Evolutionary conservation across 2,329 filamentous ascomycete genomes (phyloP).

Genomic region (Elsinoe fawcettii): DNA sequence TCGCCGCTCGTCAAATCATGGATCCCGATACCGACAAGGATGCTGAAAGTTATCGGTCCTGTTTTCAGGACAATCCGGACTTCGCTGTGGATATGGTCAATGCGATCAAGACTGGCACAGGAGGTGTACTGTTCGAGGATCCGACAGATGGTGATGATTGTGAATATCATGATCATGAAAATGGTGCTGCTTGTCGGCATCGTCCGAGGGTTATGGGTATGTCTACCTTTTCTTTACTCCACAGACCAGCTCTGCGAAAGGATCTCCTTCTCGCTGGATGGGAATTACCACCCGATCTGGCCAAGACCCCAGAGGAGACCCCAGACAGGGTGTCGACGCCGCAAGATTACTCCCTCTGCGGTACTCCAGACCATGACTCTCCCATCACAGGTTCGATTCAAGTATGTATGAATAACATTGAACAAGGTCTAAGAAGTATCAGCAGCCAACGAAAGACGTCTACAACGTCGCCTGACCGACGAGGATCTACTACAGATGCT

Average conservation of each 20-base stretch:
- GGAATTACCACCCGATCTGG: not conserved
- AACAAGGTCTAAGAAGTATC: constrained; percentile 18
- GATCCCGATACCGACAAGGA: constrained; percentile 45
- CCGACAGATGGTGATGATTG: constrained; percentile 42
- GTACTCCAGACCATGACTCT: not conserved
- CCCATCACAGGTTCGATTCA: constrained; percentile 3
- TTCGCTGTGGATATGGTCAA: constrained; percentile 49
- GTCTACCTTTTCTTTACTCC: constrained; percentile 3
- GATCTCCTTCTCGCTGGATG: not conserved
- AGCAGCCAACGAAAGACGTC: constrained; percentile 14
- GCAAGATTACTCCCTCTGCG: not conserved
- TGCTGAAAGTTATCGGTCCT: constrained; percentile 42
- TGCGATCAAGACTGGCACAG: constrained; percentile 43
- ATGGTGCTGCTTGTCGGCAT: constrained; percentile 32
- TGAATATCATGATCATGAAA: constrained; percentile 45
- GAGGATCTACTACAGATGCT: constrained; percentile 13
- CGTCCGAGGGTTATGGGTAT: constrained; percentile 18
- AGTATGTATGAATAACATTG: constrained; percentile 14
- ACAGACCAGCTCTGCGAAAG: not conserved
- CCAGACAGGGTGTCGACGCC: not conserved
- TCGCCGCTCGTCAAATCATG: constrained; percentile 52
- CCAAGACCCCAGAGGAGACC: not conserved
- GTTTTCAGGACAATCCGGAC: constrained; percentile 43
- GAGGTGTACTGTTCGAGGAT: constrained; percentile 46
- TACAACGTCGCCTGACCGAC: constrained; percentile 6